Base-by-base conservation (phyloP, 1,284 basidiomycete species). In the Cryptococcus sp. region DNA sequence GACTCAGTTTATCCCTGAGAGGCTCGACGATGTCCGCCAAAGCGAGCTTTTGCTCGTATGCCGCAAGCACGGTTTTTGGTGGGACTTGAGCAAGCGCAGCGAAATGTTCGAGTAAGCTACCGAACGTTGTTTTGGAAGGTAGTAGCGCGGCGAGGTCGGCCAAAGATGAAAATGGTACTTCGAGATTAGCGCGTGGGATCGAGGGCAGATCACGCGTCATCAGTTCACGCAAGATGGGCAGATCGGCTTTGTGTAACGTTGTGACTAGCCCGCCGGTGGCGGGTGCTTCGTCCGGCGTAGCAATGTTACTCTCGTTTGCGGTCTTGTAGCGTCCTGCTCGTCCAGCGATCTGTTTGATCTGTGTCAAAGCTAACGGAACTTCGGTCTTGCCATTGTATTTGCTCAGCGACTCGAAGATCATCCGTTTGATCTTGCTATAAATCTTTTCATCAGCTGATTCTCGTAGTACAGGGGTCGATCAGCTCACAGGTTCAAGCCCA, bases 341-440 rank as follows among this genome's bases (percentile, higher is more conserved):
- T 5, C 95, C 95, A 0, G 91, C 94, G 51, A 99, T 98, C 76
- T 99, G 95, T 76, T 98, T 99, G 77, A 92, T 86, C 71, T 92
- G 89, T 0, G 92, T 91, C 2, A 85, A 78, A 0, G 88, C 85
- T 2, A 99, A 81, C 0, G 80, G 77, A 0, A 81, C 76, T 16
- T 83, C 79, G 6, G 76, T 66, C 26, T 73, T 77, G 13, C 89
- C 89, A 64, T 91, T 83, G 65, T 80, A 91, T 74, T 97, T 97
- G 50, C 78, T 69, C n/a, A 92, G 78, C 0, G 82, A 78, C 61
- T 89, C 85, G 65, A 98, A 96, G 39, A 98, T 83, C 67, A 98
- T 83, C 1, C 95, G 88, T 61, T 88, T 88, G 76, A 99, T 97
- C 82, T 93, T 91, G 29, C 91, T 95, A 70, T 16, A 37, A 8